These are phyloP conservation scores for Aspergillus piperis DNA, from an alignment of 2,329 filamentous ascomycete species.

Conservation along the genomic window DNA sequence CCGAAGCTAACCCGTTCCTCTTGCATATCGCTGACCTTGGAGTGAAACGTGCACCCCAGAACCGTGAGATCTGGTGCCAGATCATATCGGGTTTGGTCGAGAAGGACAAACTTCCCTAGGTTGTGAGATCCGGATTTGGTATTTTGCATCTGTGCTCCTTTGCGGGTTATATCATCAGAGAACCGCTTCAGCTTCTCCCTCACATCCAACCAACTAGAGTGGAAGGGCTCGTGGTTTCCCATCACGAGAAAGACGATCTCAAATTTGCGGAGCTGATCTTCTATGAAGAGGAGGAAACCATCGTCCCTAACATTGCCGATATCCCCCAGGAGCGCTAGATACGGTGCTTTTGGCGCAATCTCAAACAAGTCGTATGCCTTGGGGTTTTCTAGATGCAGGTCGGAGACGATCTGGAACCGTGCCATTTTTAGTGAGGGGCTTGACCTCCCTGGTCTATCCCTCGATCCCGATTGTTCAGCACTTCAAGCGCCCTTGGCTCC, in stretches of 20 bases:
- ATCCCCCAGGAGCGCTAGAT: conserved; percentile 60
- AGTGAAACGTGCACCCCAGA: conserved; percentile 55
- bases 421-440: conserved; percentile 19
- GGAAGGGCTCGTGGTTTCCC: conserved; percentile 61
- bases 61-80: conserved; percentile 41
- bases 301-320: conserved; percentile 53
- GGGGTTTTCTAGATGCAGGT: conserved; percentile 58
- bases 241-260: conserved; percentile 54
- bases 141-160: not conserved
- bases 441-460: not conserved
- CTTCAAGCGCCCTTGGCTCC: conserved; percentile 2
- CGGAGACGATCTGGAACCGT: conserved; percentile 54
- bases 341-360: conserved; percentile 50
- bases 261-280: conserved; percentile 52
- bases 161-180: conserved; percentile 21
- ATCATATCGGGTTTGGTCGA: conserved; percentile 45
- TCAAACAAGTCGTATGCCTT: conserved; percentile 54
- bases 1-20: conserved; percentile 43
- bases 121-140: conserved; percentile 8
- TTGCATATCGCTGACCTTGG: conserved; percentile 44
- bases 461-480: conserved; percentile 1
- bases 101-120: conserved; percentile 43
- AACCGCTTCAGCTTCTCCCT: conserved; percentile 28
- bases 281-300: conserved; percentile 52
- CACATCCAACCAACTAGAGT: conserved; percentile 31